phyloP scores from a whole-genome alignment of 257 asterid species.

The Solanum megistacrolobum region DNA sequence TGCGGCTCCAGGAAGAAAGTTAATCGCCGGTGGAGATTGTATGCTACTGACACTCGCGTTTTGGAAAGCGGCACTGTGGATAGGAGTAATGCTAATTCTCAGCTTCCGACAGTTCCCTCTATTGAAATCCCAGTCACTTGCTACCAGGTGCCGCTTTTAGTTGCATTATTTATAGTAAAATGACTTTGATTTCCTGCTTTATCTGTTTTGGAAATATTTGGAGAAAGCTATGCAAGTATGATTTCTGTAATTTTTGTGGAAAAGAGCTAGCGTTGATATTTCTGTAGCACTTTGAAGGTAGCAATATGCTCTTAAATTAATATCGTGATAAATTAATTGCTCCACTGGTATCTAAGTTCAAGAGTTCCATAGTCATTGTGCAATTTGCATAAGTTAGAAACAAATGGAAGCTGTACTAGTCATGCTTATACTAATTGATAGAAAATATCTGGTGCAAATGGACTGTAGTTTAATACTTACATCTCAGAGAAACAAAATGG shows the following conservation, averaged over 20 bases:
- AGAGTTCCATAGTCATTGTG: not conserved
- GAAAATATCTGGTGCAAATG: not conserved
- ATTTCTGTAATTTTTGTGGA: not conserved
- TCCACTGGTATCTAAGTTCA: not conserved
- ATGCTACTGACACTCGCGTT: conserved; percentile 18
- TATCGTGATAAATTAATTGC: not conserved
- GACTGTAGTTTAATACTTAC: not conserved
- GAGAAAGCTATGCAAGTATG: not conserved
- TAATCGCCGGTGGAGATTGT: conserved; percentile 11
- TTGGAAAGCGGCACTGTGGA: not conserved
- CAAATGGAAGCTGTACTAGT: not conserved
- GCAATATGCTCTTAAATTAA: not conserved
- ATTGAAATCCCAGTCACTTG: conserved; percentile 88
- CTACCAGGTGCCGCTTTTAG: conserved; percentile 51
- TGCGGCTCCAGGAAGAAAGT: not conserved
- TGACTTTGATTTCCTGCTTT: not conserved
- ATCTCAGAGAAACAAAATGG: not conserved
- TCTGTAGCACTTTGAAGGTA: not conserved
- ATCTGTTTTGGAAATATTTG: not conserved
- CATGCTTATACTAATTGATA: not conserved
- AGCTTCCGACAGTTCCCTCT: conserved; percentile 12
- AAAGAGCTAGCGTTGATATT: not conserved
- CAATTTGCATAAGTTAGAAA: not conserved
- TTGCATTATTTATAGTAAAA: not conserved
- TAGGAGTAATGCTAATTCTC: not conserved